Evolutionary conservation across 1,284 basidiomycete species (phyloP).

Genomic region (Leccinum pallidistipes): DNA sequence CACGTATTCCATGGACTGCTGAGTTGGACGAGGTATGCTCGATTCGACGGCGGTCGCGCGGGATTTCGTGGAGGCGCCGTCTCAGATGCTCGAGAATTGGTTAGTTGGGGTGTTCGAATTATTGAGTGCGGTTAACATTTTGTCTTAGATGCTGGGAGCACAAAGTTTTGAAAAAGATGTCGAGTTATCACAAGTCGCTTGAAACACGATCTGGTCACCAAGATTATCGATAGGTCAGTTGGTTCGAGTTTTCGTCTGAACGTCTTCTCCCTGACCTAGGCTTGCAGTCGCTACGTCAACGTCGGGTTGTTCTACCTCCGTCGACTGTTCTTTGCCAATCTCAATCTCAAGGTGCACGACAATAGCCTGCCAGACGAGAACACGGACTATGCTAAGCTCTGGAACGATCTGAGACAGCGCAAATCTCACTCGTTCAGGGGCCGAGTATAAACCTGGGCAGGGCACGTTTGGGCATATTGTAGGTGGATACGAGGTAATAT

Average conservation of each 20-base stretch:
- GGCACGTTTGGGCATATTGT: too few relatives aligned
- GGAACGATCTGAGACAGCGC: too few relatives aligned
- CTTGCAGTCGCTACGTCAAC: too few relatives aligned
- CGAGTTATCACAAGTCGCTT: conserved; percentile 72
- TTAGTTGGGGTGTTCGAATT: conserved; percentile 25
- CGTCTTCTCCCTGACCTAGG: not conserved
- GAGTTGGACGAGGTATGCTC: conserved; percentile 61
- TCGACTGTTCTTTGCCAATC: too few relatives aligned
- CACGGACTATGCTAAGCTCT: too few relatives aligned
- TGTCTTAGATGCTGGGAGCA: conserved; percentile 71
- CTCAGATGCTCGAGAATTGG: conserved; percentile 93
- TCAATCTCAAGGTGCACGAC: too few relatives aligned
- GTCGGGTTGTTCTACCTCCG: too few relatives aligned
- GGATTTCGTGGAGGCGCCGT: conserved; percentile 87
- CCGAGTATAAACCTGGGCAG: too few relatives aligned
- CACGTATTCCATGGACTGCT: conserved; percentile 77
- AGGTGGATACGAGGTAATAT: too few relatives aligned
- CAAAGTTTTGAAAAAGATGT: conserved; percentile 66
- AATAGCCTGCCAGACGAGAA: too few relatives aligned
- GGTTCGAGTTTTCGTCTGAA: conserved; percentile 1
- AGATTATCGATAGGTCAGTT: conserved; percentile 73
- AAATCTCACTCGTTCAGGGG: too few relatives aligned
- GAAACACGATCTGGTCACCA: conserved; percentile 70
- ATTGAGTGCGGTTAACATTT: not conserved
- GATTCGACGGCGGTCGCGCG: conserved; percentile 76